Evolutionary conservation across 495 filamentous ascomycete genomes (phyloP), one percentile per base, ranked within the genome.

Genomic region (Neurospora terricola): DNA sequence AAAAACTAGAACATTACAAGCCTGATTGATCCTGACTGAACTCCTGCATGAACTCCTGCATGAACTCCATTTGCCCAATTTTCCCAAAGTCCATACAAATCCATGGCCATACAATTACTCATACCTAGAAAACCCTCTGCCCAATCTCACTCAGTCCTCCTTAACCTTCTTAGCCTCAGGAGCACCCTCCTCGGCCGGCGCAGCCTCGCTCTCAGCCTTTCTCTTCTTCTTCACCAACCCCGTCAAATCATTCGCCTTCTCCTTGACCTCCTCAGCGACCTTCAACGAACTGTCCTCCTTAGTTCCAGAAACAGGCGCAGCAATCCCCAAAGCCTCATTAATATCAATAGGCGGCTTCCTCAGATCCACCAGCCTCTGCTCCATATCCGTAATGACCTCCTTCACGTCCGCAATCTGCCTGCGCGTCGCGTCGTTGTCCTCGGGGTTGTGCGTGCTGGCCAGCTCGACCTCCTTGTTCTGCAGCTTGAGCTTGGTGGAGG

Each of bases 301-400:
- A 75, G n/a, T 34, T 66, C 48, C 48, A 3, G 54, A 66, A 6
- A 66, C 27, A 77, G 40, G 86, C 82, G 30, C 84, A 84, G 14
- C 80, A 76, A 81, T 73, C 9, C 82, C 84, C n/a, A 87, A 78
- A 5, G 86, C 84, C 12, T 85, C 82, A 69, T 87, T 86, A 71
- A 91, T 82, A 69, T 92, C 90, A 71, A 91, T 85, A 5, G 90
- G 90, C 2, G 92, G 89, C 71, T 90, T 90, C 30, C 85, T 89
- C 7, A 97, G 88, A 71, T 98, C 95, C 70, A 86, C 76, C 68
- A 97, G 89, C 70, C 75, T 78, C 77, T 74, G 72, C 84, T 96
- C 90, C 93, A 97, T 95, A 76, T 97, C 94, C 48, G 85, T 87
- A 43, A 97, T 86, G 71, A 97, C 90, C 43, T 97, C 94, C 81